These are phyloP conservation scores for Trametes pubescens DNA, from an alignment of 1,284 basidiomycete species.

Conservation along the genomic window DNA sequence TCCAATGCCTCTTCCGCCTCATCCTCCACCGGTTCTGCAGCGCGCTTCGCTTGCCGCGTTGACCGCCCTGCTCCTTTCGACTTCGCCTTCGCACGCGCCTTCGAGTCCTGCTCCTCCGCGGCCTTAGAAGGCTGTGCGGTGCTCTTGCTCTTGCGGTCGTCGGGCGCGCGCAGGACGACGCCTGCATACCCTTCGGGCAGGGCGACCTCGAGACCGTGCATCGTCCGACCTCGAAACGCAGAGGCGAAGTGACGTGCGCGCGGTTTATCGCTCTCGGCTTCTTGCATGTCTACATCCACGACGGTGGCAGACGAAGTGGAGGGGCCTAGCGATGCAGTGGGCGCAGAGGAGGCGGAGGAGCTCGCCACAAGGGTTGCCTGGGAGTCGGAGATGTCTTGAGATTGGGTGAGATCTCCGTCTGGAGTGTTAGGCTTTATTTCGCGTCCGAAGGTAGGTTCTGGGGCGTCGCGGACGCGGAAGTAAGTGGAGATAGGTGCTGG, in stretches of 20 bases:
- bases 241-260: conserved; percentile 58
- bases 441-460: conserved; percentile 44
- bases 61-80: conserved; percentile 5
- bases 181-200: conserved; percentile 76
- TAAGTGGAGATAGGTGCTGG: conserved; percentile 77
- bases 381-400: conserved; percentile 1
- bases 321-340: neutral
- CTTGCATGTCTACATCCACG: conserved; percentile 22
- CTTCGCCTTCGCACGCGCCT: conserved; percentile 10
- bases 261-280: neutral
- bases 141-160: conserved; percentile 33
- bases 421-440: conserved; percentile 29
- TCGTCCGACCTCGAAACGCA: conserved; percentile 74
- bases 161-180: conserved; percentile 57
- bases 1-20: conserved; percentile 20
- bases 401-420: neutral
- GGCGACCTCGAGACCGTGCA: conserved; percentile 69
- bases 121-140: conserved; percentile 30
- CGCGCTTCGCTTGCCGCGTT: conserved; percentile 36
- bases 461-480: conserved; percentile 61
- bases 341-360: conserved; percentile 22
- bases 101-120: conserved; percentile 7
- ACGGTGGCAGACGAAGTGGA: conserved; percentile 5
- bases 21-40: conserved; percentile 26
- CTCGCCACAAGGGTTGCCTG: conserved; percentile 2